A percentile compares a stretch with the other conserved stretches of the same genome.
phyloP scores from a whole-genome alignment of 805 yeast species.

The Wickerhamomyces ciferrii region DNA sequence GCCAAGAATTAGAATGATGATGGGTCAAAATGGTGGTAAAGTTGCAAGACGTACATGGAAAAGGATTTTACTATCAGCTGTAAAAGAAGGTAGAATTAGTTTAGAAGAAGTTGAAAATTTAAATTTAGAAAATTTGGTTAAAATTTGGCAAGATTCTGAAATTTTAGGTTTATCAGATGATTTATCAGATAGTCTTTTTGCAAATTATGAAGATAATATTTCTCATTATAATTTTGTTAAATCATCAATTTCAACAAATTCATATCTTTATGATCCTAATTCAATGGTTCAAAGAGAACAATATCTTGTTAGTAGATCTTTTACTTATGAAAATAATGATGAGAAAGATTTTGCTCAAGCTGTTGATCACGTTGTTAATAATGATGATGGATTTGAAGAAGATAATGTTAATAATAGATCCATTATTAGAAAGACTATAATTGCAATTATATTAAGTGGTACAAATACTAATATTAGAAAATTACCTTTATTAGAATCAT shows the following conservation, averaged over 20 bases:
- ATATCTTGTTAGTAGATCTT: conserved; percentile 39
- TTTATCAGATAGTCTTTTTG: conserved; percentile 23
- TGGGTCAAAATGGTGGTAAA: conserved; percentile 55
- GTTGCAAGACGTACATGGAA: conserved; percentile 61
- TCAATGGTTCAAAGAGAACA: conserved; percentile 74
- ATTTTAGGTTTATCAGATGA: conserved; percentile 14
- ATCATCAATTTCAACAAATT: conserved; percentile 17
- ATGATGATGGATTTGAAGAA: conserved; percentile 11
- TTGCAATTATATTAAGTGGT: conserved; percentile 28
- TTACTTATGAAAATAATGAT: conserved; percentile 23
- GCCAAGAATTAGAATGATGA: conserved; percentile 58
- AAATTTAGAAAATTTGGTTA: conserved; percentile 47
- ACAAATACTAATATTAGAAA: conserved; percentile 21
- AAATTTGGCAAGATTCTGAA: conserved; percentile 62
- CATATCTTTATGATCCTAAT: conserved; percentile 43
- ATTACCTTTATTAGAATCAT: conserved; percentile 28
- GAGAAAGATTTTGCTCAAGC: too few relatives aligned
- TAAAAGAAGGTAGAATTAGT: conserved; percentile 48
- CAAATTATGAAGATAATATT: conserved; percentile 41
- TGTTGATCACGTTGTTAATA: too few relatives aligned
- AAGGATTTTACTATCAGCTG: conserved; percentile 50
- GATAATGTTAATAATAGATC: background rate
- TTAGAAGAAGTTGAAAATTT: conserved; percentile 43
- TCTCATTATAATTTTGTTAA: conserved; percentile 38
- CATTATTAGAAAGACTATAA: conserved; percentile 24